These are phyloP conservation scores for Pythium dissimile DNA, from an alignment of 352 stramenopile species.

Conservation along the genomic window DNA sequence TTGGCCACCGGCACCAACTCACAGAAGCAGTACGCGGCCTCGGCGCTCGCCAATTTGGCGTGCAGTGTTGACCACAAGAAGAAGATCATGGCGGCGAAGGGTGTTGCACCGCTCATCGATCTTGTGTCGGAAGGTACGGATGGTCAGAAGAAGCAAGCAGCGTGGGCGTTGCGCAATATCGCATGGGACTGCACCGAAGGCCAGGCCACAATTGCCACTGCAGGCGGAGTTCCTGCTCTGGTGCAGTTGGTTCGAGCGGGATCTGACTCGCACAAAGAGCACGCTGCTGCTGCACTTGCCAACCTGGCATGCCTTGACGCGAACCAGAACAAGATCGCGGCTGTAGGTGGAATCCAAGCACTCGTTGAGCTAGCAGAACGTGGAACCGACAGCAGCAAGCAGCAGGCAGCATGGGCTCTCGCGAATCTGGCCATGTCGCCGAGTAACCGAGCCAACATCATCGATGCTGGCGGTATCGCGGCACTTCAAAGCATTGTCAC, in stretches of 20 bases:
- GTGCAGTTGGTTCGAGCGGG: constrained; percentile 6
- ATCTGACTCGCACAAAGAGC: constrained; percentile 11
- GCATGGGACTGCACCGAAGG: constrained; percentile 16
- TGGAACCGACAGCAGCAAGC: constrained; percentile 15
- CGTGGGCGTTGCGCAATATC: constrained; percentile 19
- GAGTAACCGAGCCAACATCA: constrained; percentile 2
- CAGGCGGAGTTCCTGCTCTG: constrained; percentile 7
- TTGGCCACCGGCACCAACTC: constrained; percentile 1
- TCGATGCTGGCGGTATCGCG: constrained; percentile 8
- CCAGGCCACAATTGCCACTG: constrained; percentile 6
- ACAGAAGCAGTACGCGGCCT: constrained; percentile 18
- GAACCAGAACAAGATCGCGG: constrained; percentile 8
- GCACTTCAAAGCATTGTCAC: constrained; percentile 4
- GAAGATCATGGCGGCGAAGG: constrained; percentile 5
- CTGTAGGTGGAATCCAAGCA: constrained; percentile 7
- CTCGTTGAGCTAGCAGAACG: constrained; percentile 7
- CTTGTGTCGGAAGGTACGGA: constrained; percentile 8
- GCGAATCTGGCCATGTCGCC: constrained; percentile 15
- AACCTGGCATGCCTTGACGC: constrained; percentile 12
- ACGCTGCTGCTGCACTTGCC: constrained; percentile 11
- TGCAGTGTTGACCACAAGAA: constrained; percentile 13
- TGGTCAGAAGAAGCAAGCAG: constrained; percentile 20
- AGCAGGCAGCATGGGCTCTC: constrained; percentile 19
- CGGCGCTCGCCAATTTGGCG: constrained; percentile 15
- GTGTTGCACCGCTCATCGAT: constrained; percentile 4